Evolutionary conservation across 805 yeast genomes (phyloP).

Genomic region (Pichia rugopelliculosa): DNA sequence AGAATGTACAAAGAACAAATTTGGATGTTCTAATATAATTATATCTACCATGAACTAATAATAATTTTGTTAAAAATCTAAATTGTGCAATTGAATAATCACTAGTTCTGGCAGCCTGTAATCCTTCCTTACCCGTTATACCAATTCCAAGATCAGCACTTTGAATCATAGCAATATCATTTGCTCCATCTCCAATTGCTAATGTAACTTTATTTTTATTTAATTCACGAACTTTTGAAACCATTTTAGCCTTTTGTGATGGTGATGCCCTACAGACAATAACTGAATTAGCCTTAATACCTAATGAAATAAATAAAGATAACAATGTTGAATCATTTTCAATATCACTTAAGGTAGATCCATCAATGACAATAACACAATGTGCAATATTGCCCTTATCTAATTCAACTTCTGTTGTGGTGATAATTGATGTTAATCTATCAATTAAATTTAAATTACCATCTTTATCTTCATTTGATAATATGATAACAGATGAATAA

Average conservation of each 20-base stretch:
- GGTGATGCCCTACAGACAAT: slow-evolving; percentile 97
- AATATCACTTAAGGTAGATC: slow-evolving; percentile 68
- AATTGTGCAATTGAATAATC: slow-evolving; percentile 96
- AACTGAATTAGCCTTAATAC: slow-evolving; percentile 83
- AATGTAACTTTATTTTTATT: slow-evolving; percentile 69
- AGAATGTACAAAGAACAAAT: slow-evolving; percentile 88
- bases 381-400: slow-evolving; percentile 77
- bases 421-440: slow-evolving; percentile 57
- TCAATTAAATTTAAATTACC: slow-evolving; percentile 28
- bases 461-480: slow-evolving; percentile 29
- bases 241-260: slow-evolving; percentile 90
- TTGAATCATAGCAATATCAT: slow-evolving; percentile 98
- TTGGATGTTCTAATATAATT: slow-evolving; percentile 88
- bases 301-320: slow-evolving; percentile 74
- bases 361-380: slow-evolving; percentile 91
- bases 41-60: slow-evolving; percentile 93
- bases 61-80: slow-evolving; percentile 69
- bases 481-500: slow-evolving; percentile 78
- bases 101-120: slow-evolving; percentile 92
- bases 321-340: slow-evolving; percentile 68
- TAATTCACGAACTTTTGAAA: slow-evolving; percentile 65
- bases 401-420: slow-evolving; percentile 69
- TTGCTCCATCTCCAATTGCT: slow-evolving; percentile 99
- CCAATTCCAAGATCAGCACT: slow-evolving; percentile 98
- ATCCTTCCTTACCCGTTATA: slow-evolving; percentile 93